These are phyloP conservation scores for Psilocybe azurescens DNA, from an alignment of 768 basidiomycete genomes.

Conservation along the genomic window DNA sequence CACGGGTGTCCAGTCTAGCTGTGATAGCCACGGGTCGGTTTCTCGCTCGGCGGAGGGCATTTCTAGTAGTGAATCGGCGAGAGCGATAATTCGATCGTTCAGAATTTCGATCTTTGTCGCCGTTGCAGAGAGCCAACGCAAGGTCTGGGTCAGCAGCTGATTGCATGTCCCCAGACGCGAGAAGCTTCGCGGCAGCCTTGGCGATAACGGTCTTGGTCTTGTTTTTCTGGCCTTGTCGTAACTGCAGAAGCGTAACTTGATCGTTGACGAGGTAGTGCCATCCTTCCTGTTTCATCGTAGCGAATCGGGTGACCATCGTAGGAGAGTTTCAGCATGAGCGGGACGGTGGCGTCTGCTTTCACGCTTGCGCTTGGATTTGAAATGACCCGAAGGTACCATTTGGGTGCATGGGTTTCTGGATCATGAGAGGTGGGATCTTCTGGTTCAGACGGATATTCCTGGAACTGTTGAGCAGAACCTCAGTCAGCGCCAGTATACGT, in stretches of 20 bases:
- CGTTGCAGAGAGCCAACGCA: slow-evolving; percentile 50
- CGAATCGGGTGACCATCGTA: slow-evolving; percentile 67
- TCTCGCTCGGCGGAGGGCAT: slow-evolving; percentile 20
- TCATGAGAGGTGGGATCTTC: not conserved
- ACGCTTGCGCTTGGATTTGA: slow-evolving; percentile 45
- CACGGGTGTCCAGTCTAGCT: slow-evolving; percentile 70
- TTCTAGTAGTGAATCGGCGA: slow-evolving; percentile 45
- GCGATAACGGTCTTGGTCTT: slow-evolving; percentile 46
- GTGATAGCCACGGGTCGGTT: slow-evolving; percentile 60
- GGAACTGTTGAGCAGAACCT: not conserved
- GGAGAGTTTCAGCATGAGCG: slow-evolving; percentile 66
- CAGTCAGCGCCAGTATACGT: not conserved
- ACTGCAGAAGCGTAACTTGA: slow-evolving; percentile 46
- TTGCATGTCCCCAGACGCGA: slow-evolving; percentile 47
- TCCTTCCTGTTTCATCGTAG: slow-evolving; percentile 53
- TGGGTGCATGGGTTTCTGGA: slow-evolving; percentile 6
- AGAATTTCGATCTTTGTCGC: slow-evolving; percentile 41
- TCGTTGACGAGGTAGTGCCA: slow-evolving; percentile 65
- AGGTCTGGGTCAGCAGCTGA: slow-evolving; percentile 45
- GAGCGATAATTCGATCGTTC: slow-evolving; percentile 38
- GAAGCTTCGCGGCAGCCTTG: slow-evolving; percentile 50
- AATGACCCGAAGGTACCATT: slow-evolving; percentile 62
- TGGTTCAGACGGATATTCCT: not conserved
- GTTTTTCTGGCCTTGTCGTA: slow-evolving; percentile 48
- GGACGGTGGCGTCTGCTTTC: slow-evolving; percentile 60